phyloP scores from a whole-genome alignment of 176 grass and related monocot species.

The Oryza officinalis region DNA sequence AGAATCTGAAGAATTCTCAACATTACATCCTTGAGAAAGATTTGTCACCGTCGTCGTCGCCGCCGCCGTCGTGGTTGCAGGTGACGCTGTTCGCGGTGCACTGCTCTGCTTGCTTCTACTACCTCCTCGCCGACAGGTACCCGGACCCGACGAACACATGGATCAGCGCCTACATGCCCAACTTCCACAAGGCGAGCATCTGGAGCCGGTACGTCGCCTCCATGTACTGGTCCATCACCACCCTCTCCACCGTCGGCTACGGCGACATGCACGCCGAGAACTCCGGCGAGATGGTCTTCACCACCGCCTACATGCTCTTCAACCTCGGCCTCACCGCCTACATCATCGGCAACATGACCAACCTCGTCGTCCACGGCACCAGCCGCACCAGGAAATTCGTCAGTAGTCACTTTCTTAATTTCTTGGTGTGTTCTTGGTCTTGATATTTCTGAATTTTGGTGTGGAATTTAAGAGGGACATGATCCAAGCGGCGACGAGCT shows the following conservation, averaged over 20 bases:
- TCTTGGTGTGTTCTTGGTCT: too few species aligned
- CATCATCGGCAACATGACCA: conserved; percentile 98
- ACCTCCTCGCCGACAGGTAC: conserved; percentile 76
- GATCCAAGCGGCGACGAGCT: conserved; percentile 65
- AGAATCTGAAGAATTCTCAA: too few species aligned
- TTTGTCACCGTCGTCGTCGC: background rate
- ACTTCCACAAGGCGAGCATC: conserved; percentile 53
- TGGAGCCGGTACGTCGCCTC: conserved; percentile 62
- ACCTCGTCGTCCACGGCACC: conserved; percentile 86
- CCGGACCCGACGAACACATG: conserved; percentile 54
- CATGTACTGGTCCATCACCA: conserved; percentile 95
- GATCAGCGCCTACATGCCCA: conserved; percentile 65
- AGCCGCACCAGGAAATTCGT: conserved; percentile 79
- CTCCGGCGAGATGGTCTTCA: conserved; percentile 80
- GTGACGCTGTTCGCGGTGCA: conserved; percentile 87
- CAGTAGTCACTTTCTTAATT: background rate
- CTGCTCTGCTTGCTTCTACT: conserved; percentile 82
- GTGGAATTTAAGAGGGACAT: conserved; percentile 62
- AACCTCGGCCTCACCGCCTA: conserved; percentile 93
- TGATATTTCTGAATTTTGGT: background rate
- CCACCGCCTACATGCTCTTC: conserved; percentile 84
- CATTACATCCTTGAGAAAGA: too few species aligned
- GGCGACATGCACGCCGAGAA: conserved; percentile 91
- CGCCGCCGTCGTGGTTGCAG: background rate
- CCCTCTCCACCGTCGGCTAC: conserved; percentile 78